phyloP scores from a whole-genome alignment of 352 stramenopile genomes.

The Globisporangium solare region DNA sequence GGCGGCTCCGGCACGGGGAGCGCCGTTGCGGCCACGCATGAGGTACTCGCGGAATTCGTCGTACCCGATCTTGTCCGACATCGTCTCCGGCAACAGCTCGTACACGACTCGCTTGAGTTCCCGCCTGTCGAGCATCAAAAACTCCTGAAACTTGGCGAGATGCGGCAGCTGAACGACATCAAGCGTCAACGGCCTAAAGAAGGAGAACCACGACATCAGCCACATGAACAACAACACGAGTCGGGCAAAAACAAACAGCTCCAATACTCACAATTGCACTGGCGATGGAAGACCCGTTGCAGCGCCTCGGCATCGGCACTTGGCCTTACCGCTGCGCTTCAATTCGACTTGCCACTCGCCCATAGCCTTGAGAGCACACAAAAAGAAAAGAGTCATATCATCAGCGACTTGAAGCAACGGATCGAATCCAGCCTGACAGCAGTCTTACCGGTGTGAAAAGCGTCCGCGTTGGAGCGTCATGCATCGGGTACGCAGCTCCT shows the following conservation, averaged over 20 bases:
- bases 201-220: not conserved
- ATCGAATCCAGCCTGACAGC: not conserved
- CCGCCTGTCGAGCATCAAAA: slow-evolving; percentile 55
- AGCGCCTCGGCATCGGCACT: slow-evolving; percentile 42
- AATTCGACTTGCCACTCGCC: slow-evolving; percentile 45
- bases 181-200: slow-evolving; percentile 47
- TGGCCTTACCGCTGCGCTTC: slow-evolving; percentile 37
- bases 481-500: slow-evolving; percentile 12
- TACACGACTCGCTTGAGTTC: slow-evolving; percentile 57
- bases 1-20: slow-evolving; percentile 42
- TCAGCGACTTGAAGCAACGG: not conserved
- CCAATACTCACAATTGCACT: slow-evolving; percentile 14
- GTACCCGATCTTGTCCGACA: slow-evolving; percentile 48
- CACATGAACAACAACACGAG: not conserved
- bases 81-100: slow-evolving; percentile 54
- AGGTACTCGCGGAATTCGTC: slow-evolving; percentile 65
- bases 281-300: slow-evolving; percentile 19
- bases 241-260: not conserved
- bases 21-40: slow-evolving; percentile 37
- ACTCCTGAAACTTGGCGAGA: slow-evolving; percentile 52
- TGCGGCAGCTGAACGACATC: slow-evolving; percentile 60
- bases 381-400: slow-evolving; percentile 3
- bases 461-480: too few species aligned
- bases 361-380: slow-evolving; percentile 15
- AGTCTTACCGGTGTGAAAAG: too few species aligned